Evolutionary conservation across 2,329 filamentous ascomycete species (phyloP), one percentile per base, ranked within the genome.

Genomic region (Aspergillus chevalieri): DNA sequence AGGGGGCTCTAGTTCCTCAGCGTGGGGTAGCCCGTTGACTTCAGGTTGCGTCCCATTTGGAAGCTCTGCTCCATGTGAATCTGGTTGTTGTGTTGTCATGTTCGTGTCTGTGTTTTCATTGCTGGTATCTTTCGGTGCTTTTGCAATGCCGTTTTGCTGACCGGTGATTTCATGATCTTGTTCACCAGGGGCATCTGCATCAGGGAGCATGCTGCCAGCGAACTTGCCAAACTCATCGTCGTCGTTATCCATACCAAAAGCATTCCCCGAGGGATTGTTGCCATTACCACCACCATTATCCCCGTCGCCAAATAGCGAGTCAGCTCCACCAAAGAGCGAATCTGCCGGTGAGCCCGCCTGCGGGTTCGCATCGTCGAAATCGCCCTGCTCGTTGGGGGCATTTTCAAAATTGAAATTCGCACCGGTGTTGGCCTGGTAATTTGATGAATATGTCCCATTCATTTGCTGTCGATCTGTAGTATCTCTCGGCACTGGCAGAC

Each of bases 231-330:
- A 90, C 56, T 91, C 87, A 58, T 90, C 85, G 51, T 94, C 89
- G 38, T 95, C 89, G 9, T 30, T 30, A 41, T 95, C 89, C 10
- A 86, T 84, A 0, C 81, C 87, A 65, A 89, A 94, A 4, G 68
- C 72, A 42, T 81, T 84, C 21, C 79, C 74, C 64, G 68, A 78
- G 54, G 68, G 76, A 56, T 67, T 77, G 45, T 72, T 74, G 19
- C 72, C 70, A 34, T 69, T 68, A 10, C 65, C 68, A 43, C 68
- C 73, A 21, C 71, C 74, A 64, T 69, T 84, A 66, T 86, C 83
- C 47, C 80, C 85, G 57, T 94, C 90, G 2, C 92, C 93, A 65
- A 97, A 98, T 1, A 98, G 76, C 2, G 90, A 95, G 43, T 90
- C 89, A 0, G 89, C 89, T 1, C 87, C 86, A 9, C 83, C 87